Base-by-base conservation (phyloP, 371 early-diverging fungal genomes). In the Coemansia sp. region DNA sequence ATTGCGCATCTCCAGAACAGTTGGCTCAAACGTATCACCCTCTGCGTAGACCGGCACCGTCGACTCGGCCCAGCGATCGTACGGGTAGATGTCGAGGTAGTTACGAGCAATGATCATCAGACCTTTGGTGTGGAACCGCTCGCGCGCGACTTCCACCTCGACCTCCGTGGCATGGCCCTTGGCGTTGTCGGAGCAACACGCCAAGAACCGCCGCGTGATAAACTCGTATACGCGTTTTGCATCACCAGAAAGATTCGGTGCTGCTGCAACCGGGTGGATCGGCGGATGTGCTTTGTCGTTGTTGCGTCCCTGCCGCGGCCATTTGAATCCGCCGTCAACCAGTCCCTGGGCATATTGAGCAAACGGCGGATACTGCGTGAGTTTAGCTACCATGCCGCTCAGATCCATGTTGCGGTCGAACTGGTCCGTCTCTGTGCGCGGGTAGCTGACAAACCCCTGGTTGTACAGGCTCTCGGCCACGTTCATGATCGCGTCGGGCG, bases 241-340 rank as follows among this genome's bases (percentile, higher is more conserved):
- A 36, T 93, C 86, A 2, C 89, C 91, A 0, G 71, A 70, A 35
- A 98, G 79, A 14, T 79, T 84, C 9, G 65, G 57, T 5, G 87
- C 88, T 26, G 83, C 83, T 20, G 83, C 88, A 0, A 94, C 89
- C 1, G 99, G 99, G 78, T 99, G 99, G 67, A 99, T 99, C 1
- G 99, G 99, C 7, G 98, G 98, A 88, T 99, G 99, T 0, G 99
- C 99, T 71, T 95, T 89, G 80, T 99, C 99, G 69, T 98, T 93
- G 68, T 95, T 87, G 45, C 84, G 87, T 2, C 99, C 99, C 36
- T 79, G 84, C 58, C 98, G 82, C 1, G 99, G 99, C 53, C 70
- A 58, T 63, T 81, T 70, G 74, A 95, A 95, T 34, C 86, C 86
- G 5, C 91, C 93, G 59, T 88, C 82, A 1, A 82, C 63, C 31